These are phyloP conservation scores for Xanthoparmelia taractica DNA, from an alignment of 495 filamentous ascomycete species.

Conservation along the genomic window DNA sequence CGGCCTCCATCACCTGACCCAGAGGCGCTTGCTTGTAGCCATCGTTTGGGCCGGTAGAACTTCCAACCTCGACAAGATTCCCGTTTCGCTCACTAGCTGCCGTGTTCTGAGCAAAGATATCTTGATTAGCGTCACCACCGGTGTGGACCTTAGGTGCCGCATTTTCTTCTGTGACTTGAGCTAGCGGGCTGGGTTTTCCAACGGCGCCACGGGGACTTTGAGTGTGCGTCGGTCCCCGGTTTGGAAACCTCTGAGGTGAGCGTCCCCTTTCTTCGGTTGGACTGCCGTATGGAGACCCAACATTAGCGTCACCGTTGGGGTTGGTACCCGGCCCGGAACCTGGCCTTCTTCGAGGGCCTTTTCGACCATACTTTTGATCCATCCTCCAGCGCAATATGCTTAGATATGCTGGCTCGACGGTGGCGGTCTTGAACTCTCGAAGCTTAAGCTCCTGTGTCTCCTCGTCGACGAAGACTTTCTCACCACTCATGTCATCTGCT, in stretches of 20 bases:
- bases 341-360: constrained; percentile 39
- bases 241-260: constrained; percentile 48
- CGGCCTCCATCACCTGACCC: constrained; percentile 12
- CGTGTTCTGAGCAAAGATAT: constrained; percentile 28
- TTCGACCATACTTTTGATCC: constrained; percentile 86
- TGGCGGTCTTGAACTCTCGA: constrained; percentile 77
- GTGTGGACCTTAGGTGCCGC: constrained; percentile 36
- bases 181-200: constrained; percentile 47
- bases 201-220: constrained; percentile 44
- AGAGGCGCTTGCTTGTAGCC: constrained; percentile 13
- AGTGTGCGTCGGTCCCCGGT: constrained; percentile 33
- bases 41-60: constrained; percentile 28
- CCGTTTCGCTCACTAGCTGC: constrained; percentile 30
- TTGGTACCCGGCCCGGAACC: constrained; percentile 39
- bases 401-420: constrained; percentile 87
- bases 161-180: constrained; percentile 46
- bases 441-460: constrained; percentile 87
- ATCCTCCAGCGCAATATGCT: constrained; percentile 90
- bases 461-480: constrained; percentile 84
- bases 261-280: constrained; percentile 46
- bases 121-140: constrained; percentile 31
- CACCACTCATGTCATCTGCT: constrained; percentile 80
- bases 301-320: constrained; percentile 23
- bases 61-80: constrained; percentile 42
- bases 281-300: constrained; percentile 46